phyloP scores from a whole-genome alignment of 139 green algal genomes.

The Tetraselmis striata region DNA sequence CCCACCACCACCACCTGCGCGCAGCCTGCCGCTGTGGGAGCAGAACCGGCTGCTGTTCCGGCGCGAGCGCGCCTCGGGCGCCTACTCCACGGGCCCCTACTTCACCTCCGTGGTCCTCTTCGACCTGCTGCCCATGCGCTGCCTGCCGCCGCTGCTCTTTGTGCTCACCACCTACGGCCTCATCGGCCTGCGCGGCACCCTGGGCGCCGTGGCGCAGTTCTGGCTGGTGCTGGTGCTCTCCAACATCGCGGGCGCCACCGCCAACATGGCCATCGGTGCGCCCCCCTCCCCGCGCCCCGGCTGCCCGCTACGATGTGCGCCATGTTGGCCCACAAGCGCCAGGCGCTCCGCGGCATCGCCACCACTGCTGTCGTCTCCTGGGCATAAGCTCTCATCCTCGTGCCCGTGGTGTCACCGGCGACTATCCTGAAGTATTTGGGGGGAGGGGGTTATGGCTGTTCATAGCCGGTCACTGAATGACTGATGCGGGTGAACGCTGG shows the following conservation, averaged over 20 bases:
- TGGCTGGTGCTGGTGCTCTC: slow-evolving; percentile 34
- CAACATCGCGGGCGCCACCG: slow-evolving; percentile 22
- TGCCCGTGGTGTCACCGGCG: no score
- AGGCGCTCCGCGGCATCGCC: no score
- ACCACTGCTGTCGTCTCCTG: no score
- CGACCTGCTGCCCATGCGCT: slow-evolving; percentile 60
- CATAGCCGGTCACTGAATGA: no score
- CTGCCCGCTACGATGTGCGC: not conserved
- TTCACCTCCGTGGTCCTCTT: slow-evolving; percentile 54
- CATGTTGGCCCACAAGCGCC: no score
- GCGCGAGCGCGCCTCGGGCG: slow-evolving; percentile 51
- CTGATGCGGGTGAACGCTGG: no score
- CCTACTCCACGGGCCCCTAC: slow-evolving; percentile 55
- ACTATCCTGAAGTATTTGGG: no score
- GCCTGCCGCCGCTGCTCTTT: slow-evolving; percentile 61
- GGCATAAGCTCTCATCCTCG: no score
- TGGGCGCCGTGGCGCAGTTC: slow-evolving; percentile 18
- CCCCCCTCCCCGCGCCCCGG: not conserved
- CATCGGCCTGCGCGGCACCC: slow-evolving; percentile 46
- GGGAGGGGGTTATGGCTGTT: no score
- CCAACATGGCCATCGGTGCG: slow-evolving; percentile 20
- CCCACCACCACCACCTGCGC: no score
- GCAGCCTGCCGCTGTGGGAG: slow-evolving; percentile 55
- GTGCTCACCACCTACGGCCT: slow-evolving; percentile 42
- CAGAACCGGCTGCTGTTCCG: slow-evolving; percentile 48